A percentile compares a stretch with the other conserved stretches of the same genome.
Conservation (phyloP, 495 filamentous ascomycete species). For the Penicillium subrubescens region DNA sequence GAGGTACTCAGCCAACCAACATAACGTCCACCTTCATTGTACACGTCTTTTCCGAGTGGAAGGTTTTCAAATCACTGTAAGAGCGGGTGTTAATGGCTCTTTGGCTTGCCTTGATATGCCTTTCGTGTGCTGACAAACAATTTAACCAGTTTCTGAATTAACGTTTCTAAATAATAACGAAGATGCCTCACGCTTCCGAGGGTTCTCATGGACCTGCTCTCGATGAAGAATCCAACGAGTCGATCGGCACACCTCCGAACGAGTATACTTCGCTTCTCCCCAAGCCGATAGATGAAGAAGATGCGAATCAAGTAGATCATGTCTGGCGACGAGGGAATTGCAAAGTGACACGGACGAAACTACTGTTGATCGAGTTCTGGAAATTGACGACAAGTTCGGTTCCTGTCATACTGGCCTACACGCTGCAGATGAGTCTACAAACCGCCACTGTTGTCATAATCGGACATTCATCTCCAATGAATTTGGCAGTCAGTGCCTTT, state of each 20-base stretch:
- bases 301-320: slow-evolving; percentile 5
- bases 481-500: slow-evolving; percentile 82
- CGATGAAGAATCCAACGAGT: background rate
- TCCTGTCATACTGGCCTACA: slow-evolving; percentile 87
- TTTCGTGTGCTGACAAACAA: no score
- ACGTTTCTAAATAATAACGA: background rate
- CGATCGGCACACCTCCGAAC: slow-evolving; percentile 13
- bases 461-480: slow-evolving; percentile 77
- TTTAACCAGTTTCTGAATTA: background rate
- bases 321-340: slow-evolving; percentile 12
- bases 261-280: slow-evolving; percentile 54
- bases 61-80: background rate
- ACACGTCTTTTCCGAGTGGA: background rate
- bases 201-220: background rate
- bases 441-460: slow-evolving; percentile 83
- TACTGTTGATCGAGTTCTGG: slow-evolving; percentile 64
- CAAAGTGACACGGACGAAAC: slow-evolving; percentile 12
- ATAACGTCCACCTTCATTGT: background rate
- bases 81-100: background rate
- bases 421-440: slow-evolving; percentile 86
- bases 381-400: slow-evolving; percentile 67
- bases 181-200: background rate
- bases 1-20: background rate
- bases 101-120: background rate
- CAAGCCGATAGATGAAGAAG: slow-evolving; percentile 31